Base-by-base conservation (phyloP, 768 basidiomycete genomes). In the Termitomyces sp. region DNA sequence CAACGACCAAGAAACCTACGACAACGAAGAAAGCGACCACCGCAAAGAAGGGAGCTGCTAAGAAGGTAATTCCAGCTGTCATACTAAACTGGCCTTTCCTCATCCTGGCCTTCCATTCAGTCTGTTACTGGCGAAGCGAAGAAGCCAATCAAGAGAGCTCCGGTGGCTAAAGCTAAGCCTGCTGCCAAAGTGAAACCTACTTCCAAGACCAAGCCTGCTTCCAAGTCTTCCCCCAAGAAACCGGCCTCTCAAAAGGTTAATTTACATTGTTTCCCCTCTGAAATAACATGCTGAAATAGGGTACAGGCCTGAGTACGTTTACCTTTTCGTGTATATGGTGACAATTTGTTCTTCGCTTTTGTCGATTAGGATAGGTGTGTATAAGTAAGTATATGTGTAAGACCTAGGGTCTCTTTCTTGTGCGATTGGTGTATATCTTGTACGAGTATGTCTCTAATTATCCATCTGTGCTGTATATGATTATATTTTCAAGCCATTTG, bases 1-100 rank as follows among this genome's bases (percentile, higher is more conserved):
- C 66, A 6, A 30, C 64, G 52, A 52, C 64, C n/a, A 73, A 69
- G 64, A 70, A 69, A 53, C 30, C 64, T n/a, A 38, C 63, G 12
- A 45, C 58, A 2, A 28, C 64, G 13, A 71, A 67, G 64, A 75
- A 73, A 38, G 56, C 63, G 8, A 58, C 72, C 3, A 57, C 77
- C 24, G 70, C 74, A 40, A 80, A 75, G 70, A 78, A 78, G 56
- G 81, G 77, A 46, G 52, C 73, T 3, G 79, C 77, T 8, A 88
- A 88, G 80, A 88, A 86, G 80, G 87, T 85, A 45, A 38, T 63
- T 60, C 0, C 22, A 18, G 16, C 33, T 18, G 26, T 48, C 26
- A 30, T 4, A 0, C 20, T 0, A 6, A n/a, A 50, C 7, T 40
- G 28, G 13, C 24, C n/a, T 20, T 46, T 38, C 6, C 32, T 52